Evolutionary conservation across 495 filamentous ascomycete species (phyloP).

Genomic region (Penicillium bovifimosum): DNA sequence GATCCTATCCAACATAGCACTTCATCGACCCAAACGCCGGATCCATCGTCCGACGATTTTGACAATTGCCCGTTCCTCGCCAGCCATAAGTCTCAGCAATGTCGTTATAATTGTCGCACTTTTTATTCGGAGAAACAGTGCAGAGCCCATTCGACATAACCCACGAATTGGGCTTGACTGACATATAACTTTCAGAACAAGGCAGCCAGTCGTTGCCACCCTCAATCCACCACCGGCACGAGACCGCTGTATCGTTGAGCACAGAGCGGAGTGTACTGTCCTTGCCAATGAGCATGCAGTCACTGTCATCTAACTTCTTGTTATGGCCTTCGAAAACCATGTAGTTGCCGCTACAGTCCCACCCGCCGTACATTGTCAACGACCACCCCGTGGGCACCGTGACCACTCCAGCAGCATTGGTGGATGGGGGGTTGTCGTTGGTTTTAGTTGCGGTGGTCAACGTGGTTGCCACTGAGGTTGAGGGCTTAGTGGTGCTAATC

Average conservation of each 20-base stretch:
- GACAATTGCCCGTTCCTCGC: not conserved
- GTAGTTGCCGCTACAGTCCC: conserved; percentile 9
- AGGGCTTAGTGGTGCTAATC: too few relatives aligned
- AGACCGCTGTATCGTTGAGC: not conserved
- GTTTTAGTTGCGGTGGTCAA: not conserved
- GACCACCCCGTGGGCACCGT: not conserved
- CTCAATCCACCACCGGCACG: conserved; percentile 7
- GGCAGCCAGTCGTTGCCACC: not conserved
- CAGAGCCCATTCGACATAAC: conserved; percentile 7
- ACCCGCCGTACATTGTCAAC: conserved; percentile 1
- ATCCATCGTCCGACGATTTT: not conserved
- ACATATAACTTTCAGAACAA: not conserved
- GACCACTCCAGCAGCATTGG: not conserved
- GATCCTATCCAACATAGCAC: conserved; percentile 6
- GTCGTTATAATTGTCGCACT: not conserved
- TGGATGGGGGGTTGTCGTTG: not conserved
- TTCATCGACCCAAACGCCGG: not conserved
- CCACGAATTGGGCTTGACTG: not conserved
- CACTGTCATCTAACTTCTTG: not conserved
- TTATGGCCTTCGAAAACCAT: conserved; percentile 5
- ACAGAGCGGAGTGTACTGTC: not conserved
- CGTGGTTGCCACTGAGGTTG: too few relatives aligned
- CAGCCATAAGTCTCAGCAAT: conserved; percentile 3
- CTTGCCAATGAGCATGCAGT: not conserved
- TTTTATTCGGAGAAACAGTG: not conserved